Percentiles rank a stretch among this genome's conserved stretches.
phyloP scores from a whole-genome alignment of 805 yeast genomes.

The Pichia cephalocereana region DNA sequence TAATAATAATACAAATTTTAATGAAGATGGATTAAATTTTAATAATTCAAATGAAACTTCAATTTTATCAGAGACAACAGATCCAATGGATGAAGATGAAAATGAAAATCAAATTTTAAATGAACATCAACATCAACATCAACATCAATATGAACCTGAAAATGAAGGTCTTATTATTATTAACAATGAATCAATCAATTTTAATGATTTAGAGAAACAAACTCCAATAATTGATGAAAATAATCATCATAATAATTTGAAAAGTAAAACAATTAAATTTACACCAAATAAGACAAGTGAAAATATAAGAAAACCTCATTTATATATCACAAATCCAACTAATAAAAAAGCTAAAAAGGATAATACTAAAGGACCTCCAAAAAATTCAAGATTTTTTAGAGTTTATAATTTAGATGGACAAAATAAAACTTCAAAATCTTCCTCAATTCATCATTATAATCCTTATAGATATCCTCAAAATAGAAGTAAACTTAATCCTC shows the following conservation, averaged over 20 bases:
- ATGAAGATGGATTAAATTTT: background rate
- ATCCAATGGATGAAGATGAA: background rate
- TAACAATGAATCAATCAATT: background rate
- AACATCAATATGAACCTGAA: too few relatives aligned
- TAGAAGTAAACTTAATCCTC: slow-evolving; percentile 34
- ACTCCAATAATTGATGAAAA: background rate
- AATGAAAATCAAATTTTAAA: background rate
- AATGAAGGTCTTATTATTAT: background rate
- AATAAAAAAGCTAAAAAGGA: slow-evolving; percentile 4
- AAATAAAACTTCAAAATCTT: slow-evolving; percentile 4
- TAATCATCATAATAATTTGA: background rate
- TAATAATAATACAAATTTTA: background rate
- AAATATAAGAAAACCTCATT: slow-evolving; percentile 4
- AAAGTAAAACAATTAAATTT: slow-evolving; percentile 3
- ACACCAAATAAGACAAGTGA: slow-evolving; percentile 5
- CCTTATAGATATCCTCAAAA: slow-evolving; percentile 40
- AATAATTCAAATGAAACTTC: background rate
- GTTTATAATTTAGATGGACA: slow-evolving; percentile 12
- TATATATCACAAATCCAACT: slow-evolving; percentile 2
- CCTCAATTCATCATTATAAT: slow-evolving; percentile 29
- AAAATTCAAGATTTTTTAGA: slow-evolving; percentile 21
- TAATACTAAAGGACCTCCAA: slow-evolving; percentile 17
- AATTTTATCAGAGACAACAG: background rate
- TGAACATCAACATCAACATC: too few relatives aligned
- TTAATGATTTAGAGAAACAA: background rate